These are phyloP conservation scores for Aspergillus hiratsukae DNA, from an alignment of 2,329 filamentous ascomycete genomes.

Conservation along the genomic window DNA sequence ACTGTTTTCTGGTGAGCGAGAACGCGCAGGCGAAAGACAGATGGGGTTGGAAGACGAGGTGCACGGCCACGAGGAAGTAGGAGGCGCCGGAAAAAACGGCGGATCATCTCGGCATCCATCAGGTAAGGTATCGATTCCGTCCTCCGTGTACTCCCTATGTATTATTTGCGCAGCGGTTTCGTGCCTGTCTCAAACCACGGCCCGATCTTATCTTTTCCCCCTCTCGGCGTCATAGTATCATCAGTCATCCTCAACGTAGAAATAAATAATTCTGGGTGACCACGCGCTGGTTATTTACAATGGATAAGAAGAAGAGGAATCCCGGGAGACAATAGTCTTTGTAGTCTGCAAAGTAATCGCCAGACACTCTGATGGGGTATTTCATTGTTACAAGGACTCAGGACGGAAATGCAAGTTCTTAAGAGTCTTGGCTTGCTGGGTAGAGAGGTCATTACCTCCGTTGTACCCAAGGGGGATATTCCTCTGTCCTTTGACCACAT, in stretches of 20 bases:
- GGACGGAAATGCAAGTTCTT: neutral
- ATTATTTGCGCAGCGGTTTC: neutral
- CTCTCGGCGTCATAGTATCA: neutral
- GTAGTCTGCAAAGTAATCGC: neutral
- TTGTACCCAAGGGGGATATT: neutral
- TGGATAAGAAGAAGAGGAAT: neutral
- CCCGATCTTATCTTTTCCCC: slow-evolving; percentile 19
- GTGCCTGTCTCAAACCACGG: slow-evolving; percentile 7
- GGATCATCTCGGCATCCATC: slow-evolving; percentile 32
- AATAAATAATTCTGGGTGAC: neutral
- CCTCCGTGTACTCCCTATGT: neutral
- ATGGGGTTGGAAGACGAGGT: neutral
- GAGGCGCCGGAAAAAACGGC: slow-evolving; percentile 30
- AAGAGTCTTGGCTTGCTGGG: neutral
- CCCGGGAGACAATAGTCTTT: neutral
- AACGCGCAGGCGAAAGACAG: neutral
- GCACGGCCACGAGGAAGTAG: slow-evolving; percentile 1
- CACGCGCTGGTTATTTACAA: neutral
- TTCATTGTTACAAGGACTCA: neutral
- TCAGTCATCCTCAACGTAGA: neutral
- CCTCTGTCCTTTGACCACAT: neutral
- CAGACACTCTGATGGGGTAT: neutral
- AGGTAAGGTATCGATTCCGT: neutral
- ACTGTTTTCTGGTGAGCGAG: neutral
- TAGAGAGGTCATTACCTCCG: neutral